A percentile compares a stretch with the other conserved stretches of the same genome.
Evolutionary conservation across 208 protist species (phyloP).

Genomic region (Leishmania tarentolae): DNA sequence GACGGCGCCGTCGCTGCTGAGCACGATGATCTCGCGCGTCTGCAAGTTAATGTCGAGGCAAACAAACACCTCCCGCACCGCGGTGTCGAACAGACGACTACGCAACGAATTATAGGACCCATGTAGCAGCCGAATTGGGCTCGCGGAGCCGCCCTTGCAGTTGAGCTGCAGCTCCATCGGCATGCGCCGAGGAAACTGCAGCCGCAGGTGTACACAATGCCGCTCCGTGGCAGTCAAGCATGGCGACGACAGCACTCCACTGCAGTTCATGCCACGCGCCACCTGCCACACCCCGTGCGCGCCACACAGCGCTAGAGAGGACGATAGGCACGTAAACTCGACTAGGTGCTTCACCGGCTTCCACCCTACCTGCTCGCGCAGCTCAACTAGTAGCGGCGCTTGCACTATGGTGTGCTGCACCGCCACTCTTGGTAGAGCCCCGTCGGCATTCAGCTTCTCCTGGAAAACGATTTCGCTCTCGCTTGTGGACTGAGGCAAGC

Average conservation of each 20-base stretch:
- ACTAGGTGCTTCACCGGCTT: conserved; percentile 24
- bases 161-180: conserved; percentile 53
- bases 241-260: conserved; percentile 32
- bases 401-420: background rate
- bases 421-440: background rate
- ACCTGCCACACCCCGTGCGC: conserved; percentile 14
- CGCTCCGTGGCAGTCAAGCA: conserved; percentile 41
- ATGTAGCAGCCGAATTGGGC: conserved; percentile 26
- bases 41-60: conserved; percentile 45
- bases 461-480: conserved; percentile 7
- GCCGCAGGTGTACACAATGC: conserved; percentile 57
- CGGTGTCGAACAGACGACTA: conserved; percentile 28
- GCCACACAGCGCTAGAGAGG: conserved; percentile 15
- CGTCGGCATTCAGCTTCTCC: conserved; percentile 14
- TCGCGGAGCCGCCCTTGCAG: conserved; percentile 29
- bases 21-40: conserved; percentile 39
- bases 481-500: conserved; percentile 11
- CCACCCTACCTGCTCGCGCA: conserved; percentile 29
- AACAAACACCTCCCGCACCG: conserved; percentile 39
- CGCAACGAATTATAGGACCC: conserved; percentile 27
- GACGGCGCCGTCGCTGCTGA: conserved; percentile 46
- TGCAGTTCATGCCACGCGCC: conserved; percentile 21
- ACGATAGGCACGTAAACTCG: conserved; percentile 33
- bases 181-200: conserved; percentile 37
- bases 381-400: conserved; percentile 24